These are phyloP conservation scores for Pythium biforme DNA, from an alignment of 352 stramenopile species.

Conservation along the genomic window DNA sequence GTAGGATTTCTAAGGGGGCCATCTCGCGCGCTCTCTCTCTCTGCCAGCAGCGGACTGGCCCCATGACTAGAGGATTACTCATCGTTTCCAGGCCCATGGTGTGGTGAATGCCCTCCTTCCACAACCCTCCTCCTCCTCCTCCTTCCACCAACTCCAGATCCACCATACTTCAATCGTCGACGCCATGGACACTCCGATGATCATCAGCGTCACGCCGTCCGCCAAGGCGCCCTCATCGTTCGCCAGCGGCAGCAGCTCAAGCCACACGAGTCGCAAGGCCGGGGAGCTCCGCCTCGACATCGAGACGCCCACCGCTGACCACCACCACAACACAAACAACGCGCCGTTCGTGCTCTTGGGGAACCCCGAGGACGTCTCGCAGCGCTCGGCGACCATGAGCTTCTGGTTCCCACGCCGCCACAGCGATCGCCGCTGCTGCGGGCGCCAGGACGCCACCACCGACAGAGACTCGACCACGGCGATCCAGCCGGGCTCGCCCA, in stretches of 20 bases:
- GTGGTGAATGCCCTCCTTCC: too few relatives aligned
- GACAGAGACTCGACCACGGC: constrained; percentile 4
- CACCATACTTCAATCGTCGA: not conserved
- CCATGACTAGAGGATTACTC: too few relatives aligned
- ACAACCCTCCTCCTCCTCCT: too few relatives aligned
- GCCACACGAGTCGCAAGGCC: constrained; percentile 1
- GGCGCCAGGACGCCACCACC: too few relatives aligned
- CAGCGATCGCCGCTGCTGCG: not conserved
- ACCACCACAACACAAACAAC: not conserved
- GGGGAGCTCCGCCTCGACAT: not conserved
- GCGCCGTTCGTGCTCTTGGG: constrained; percentile 2
- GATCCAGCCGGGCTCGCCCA: constrained; percentile 11
- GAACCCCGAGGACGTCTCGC: constrained; percentile 3
- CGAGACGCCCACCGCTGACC: not conserved
- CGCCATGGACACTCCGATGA: not conserved
- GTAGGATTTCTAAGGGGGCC: too few relatives aligned
- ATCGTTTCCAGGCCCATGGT: too few relatives aligned
- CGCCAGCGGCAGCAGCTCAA: not conserved
- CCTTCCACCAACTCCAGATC: too few relatives aligned
- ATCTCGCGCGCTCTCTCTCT: not conserved
- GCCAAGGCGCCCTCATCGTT: not conserved
- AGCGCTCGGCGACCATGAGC: constrained; percentile 18
- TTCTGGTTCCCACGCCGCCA: constrained; percentile 23
- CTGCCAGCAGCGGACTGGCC: not conserved
- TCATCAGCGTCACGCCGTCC: not conserved